phyloP scores from a whole-genome alignment of 129 eudicot species.

The Tagetes patula region DNA sequence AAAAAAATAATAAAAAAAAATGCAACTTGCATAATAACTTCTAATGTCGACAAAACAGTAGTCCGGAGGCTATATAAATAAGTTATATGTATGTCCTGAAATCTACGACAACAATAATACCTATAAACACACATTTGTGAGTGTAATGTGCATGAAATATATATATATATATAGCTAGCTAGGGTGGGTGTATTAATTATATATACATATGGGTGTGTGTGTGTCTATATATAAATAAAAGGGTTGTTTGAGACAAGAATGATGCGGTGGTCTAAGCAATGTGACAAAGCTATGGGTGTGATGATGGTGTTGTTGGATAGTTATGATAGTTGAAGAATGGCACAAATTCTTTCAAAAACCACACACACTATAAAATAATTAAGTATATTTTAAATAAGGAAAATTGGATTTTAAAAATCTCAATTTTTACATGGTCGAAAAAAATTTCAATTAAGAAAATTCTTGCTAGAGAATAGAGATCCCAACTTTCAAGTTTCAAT shows the following conservation, averaged over 20 bases:
- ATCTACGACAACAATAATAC: conserved; percentile 18
- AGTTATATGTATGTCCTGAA: neutral
- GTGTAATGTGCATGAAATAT: conserved; percentile 21
- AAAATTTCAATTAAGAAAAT: too few species aligned
- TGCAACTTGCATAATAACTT: conserved; percentile 11
- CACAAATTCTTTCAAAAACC: conserved; percentile 5
- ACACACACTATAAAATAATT: neutral
- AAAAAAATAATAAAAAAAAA: neutral
- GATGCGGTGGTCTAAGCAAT: conserved; percentile 38
- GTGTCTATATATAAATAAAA: conserved; percentile 4
- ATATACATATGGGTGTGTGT: conserved; percentile 17
- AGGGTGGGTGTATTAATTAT: conserved; percentile 2
- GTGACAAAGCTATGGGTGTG: conserved; percentile 26
- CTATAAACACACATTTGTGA: conserved; percentile 10
- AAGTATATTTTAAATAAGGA: neutral
- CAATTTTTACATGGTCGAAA: too few species aligned
- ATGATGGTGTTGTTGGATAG: conserved; percentile 38
- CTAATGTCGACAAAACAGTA: conserved; percentile 16
- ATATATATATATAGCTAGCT: neutral
- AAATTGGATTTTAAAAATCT: too few species aligned
- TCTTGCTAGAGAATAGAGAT: too few species aligned
- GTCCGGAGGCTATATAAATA: conserved; percentile 10
- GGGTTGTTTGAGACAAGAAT: conserved; percentile 37
- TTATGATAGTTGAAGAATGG: conserved; percentile 21
- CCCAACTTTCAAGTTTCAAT: too few species aligned